Conservation (phyloP, 345 rosid species). For the Salix viminalis region DNA sequence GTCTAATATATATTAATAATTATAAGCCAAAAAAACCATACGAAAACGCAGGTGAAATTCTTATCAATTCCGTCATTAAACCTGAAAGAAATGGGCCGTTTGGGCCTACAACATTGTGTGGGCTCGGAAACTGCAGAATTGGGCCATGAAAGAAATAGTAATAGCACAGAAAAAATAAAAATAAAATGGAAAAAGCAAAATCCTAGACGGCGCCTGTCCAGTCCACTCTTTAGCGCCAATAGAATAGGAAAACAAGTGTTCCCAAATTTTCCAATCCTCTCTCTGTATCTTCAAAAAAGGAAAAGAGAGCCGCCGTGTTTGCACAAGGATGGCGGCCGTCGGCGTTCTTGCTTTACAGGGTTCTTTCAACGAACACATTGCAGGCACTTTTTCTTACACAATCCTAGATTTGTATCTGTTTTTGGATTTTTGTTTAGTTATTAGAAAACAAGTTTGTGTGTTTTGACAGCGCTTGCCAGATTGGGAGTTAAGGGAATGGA, state of each 20-base stretch:
- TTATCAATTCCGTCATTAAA: too few species aligned
- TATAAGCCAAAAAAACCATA: too few species aligned
- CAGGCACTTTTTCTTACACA: slow-evolving; percentile 32
- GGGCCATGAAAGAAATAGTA: too few species aligned
- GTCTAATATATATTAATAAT: too few species aligned
- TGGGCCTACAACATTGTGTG: too few species aligned
- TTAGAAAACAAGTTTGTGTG: neutral
- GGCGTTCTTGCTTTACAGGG: slow-evolving; percentile 97
- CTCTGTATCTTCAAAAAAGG: neutral
- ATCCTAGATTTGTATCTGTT: neutral
- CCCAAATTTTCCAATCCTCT: neutral
- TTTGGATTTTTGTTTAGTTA: neutral
- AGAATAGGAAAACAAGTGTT: neutral
- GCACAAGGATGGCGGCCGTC: slow-evolving; percentile 59
- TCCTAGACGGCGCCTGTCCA: too few species aligned
- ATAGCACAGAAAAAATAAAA: too few species aligned
- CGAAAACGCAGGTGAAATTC: too few species aligned
- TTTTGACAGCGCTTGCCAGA: slow-evolving; percentile 53
- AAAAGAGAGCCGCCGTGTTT: neutral
- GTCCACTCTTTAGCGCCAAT: too few species aligned
- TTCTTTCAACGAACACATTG: slow-evolving; percentile 94
- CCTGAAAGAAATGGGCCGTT: too few species aligned
- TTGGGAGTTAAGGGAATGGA: slow-evolving; percentile 85
- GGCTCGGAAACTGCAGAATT: too few species aligned
- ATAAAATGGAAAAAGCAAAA: too few species aligned